Evolutionary conservation across 2,329 filamentous ascomycete species (phyloP), one percentile per base, ranked within the genome.

Genomic region (Trichophyton mentagrophytes): DNA sequence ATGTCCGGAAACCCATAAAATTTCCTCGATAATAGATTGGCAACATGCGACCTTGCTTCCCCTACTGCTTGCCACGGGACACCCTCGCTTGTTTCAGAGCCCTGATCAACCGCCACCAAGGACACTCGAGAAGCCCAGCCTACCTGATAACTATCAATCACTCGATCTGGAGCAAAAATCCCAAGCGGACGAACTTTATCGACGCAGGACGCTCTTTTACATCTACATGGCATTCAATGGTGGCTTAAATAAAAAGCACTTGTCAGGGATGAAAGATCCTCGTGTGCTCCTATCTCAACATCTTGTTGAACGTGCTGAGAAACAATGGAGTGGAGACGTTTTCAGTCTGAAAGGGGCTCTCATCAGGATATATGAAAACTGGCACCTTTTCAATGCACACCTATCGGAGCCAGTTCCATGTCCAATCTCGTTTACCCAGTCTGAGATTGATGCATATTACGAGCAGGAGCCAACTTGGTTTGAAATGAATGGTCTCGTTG

Each of bases 1-100:
- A 36, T 49, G 30, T 22, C 49, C 49, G 3, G 59, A 62, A 40
- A 63, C 44, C 20, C 42, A 57, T 15, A 40, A 38, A 4, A 58
- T 65, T 1, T 58, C 60, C 4, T 62, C 55, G 20, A 60, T 65
- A 17, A 65, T 65, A 33, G 63, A 65, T 51, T 63, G 62, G 63
- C 63, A 65, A 55, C 63, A 65, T 51, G 56, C 63, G 22, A 61
- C 40, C 7, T 61, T 63, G 25, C 55, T 56, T 20, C 63, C 61
- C 2, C 60, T 51, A 7, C 62, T 65, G 30, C 63, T 63, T 27
- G 61, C 53, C 5, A 59, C 63, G 25, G 63, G 61, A 17, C 49
- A 65, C 58, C 63, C 63, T 30, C 58, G 30, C 2, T 15, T 59
- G 15, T 62, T 65, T 17, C 38, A 47, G 57, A 62, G 58, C 27